Conservation (phyloP, 1,284 basidiomycete species). For the Volvariella surrecta region DNA sequence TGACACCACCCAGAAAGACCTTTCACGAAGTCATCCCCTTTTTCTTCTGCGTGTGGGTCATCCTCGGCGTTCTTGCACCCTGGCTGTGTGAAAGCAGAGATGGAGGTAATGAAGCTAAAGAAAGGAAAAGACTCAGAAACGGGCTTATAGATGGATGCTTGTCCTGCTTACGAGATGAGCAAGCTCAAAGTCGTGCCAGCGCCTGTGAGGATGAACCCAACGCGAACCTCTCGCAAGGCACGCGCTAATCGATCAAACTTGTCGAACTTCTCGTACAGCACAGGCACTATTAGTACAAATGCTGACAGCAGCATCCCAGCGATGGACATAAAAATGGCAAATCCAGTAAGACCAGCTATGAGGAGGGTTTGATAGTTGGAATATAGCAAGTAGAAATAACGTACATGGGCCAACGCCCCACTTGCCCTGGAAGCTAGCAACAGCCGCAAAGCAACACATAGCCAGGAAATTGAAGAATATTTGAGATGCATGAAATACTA, state of each 20-base stretch:
- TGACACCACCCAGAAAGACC: constrained; percentile 75
- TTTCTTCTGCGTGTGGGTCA: constrained; percentile 57
- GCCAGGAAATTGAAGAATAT: constrained; percentile 86
- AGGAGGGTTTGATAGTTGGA: constrained; percentile 4
- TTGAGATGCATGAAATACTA: constrained; percentile 66
- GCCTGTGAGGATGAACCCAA: constrained; percentile 72
- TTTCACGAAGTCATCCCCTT: constrained; percentile 63
- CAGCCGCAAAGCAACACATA: constrained; percentile 81
- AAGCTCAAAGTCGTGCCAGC: constrained; percentile 58
- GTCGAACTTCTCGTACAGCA: constrained; percentile 82
- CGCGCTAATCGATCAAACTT: constrained; percentile 67
- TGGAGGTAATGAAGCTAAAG: constrained; percentile 59
- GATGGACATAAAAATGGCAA: constrained; percentile 75
- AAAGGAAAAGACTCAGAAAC: constrained; percentile 5
- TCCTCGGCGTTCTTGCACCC: constrained; percentile 78
- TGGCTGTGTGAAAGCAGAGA: constrained; percentile 70
- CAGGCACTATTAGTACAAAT: constrained; percentile 69
- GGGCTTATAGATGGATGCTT: constrained; percentile 18
- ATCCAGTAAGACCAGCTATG: constrained; percentile 76
- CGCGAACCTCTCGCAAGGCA: constrained; percentile 72
- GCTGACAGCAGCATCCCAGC: constrained; percentile 61
- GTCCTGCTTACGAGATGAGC: constrained; percentile 68
- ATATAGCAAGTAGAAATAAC: constrained; percentile 22
- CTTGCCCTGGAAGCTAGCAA: constrained; percentile 80
- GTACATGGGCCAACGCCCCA: constrained; percentile 77